phyloP scores from a whole-genome alignment of 176 grass and related monocot species.

The maize (Zea mays) region DNA sequence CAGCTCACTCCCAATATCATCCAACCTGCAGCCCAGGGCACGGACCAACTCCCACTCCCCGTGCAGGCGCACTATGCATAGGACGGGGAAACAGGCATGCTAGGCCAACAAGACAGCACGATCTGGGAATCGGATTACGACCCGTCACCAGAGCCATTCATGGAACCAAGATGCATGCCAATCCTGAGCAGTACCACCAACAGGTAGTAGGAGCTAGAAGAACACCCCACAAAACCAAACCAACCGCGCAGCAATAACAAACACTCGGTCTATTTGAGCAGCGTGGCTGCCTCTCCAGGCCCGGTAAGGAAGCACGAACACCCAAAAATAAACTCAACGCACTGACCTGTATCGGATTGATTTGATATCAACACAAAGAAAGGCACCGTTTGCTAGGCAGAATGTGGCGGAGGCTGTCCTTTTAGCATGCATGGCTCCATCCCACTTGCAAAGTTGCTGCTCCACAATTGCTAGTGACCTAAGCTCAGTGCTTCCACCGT shows the following conservation, averaged over 20 bases:
- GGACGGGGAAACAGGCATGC: slow-evolving; percentile 32
- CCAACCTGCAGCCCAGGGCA: slow-evolving; percentile 34
- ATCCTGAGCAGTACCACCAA: slow-evolving; percentile 49
- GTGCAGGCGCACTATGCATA: slow-evolving; percentile 40
- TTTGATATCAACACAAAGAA: slow-evolving; percentile 45
- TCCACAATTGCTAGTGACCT: slow-evolving; percentile 51
- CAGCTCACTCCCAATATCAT: slow-evolving; percentile 9
- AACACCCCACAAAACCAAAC: slow-evolving; percentile 25
- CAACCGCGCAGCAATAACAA: slow-evolving; percentile 34
- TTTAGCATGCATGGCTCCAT: slow-evolving; percentile 43
- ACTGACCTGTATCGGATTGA: slow-evolving; percentile 31
- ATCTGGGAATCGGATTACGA: slow-evolving; percentile 43
- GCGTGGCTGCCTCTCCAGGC: slow-evolving; percentile 28
- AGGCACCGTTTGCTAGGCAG: slow-evolving; percentile 44
- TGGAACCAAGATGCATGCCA: slow-evolving; percentile 43
- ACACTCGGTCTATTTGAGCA: slow-evolving; percentile 32
- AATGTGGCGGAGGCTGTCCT: slow-evolving; percentile 27
- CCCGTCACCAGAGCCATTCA: slow-evolving; percentile 53
- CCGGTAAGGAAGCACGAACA: slow-evolving; percentile 44
- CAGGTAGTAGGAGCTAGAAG: slow-evolving; percentile 28
- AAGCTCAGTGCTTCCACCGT: slow-evolving; percentile 37
- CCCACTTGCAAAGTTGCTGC: slow-evolving; percentile 55
- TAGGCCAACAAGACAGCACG: slow-evolving; percentile 48
- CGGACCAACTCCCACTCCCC: slow-evolving; percentile 33
- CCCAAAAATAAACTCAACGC: slow-evolving; percentile 31